Base-by-base conservation (phyloP, 768 basidiomycete species). In the Boletus vermiculosoides region DNA sequence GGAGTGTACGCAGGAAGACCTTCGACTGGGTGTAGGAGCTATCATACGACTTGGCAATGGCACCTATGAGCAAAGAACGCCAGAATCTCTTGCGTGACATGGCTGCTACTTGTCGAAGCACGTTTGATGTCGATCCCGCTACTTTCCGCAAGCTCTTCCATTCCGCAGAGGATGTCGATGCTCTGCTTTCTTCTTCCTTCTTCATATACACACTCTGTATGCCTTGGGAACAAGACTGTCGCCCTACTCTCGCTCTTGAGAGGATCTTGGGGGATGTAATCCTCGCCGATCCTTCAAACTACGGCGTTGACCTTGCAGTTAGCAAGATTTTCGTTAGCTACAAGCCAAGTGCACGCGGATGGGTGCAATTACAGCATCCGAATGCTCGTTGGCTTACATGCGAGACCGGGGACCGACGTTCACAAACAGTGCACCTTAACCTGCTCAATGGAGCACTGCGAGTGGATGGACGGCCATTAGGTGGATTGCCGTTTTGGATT, bases 161-260 rank as follows among this genome's bases (percentile, higher is more conserved):
- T 28, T 28, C 28, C 28, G 28, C 28, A 7, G 28, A 28, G 6
- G 28, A 28, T 5, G 28, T 28, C 28, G 28, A 28, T 28, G 28
- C 28, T 28, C 28, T 28, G 6, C 58, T 65, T 16, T 61, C 71
- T 33, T 72, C 71, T 42, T 53, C 61, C 4, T 54, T 74, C 51
- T 53, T 64, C 2, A 52, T 70, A 5, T 45, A 55, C 18, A 60
- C 63, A 31, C 64, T 66, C 48, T 42, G 37, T 9, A n/a, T n/a
- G n/a, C 56, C 59, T 0, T n/a, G n/a, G 2, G n/a, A 63, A 18
- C 62, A 70, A 5, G 63, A 74, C 36, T 25, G 55, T n/a, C 63
- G 68, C 34, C 44, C 71, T 6, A 54, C 69, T 5, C 51, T 57
- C 13, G 28, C 45, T 10, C n/a, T 74, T 12, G 64, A 71, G 41